Evolutionary conservation across 2,329 filamentous ascomycete species (phyloP), one percentile per base, ranked within the genome.

Genomic region (Ophiostoma triangulosporum): DNA sequence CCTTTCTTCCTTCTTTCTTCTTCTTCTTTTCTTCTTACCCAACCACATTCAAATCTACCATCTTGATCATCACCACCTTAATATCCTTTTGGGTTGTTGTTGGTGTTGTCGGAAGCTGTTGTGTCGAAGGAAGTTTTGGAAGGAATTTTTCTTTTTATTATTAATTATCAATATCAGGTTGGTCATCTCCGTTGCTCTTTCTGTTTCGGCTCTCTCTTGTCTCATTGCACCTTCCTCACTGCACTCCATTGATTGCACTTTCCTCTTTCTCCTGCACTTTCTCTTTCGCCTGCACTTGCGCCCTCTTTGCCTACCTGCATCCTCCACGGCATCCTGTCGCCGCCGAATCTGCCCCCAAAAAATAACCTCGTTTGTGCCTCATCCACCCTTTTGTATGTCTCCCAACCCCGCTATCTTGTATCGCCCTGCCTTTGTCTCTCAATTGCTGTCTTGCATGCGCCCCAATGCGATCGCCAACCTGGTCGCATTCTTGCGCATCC

Each of bases 61-160:
- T 40, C 49, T 54, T 56, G 53, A 48, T 48, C 54, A 31, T 56
- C 57, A 56, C 55, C 50, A 36, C 46, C 48, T 49, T 52, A 43
- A 32, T 38, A 55, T 33, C 27, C 57, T 54, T 43, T 56, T 38
- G 57, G 57, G 58, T 57, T 57, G 60, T 61, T 58, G 60, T 58
- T 38, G 58, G 57, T 57, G 58, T 57, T 57, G 58, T 59, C 53
- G 59, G 58, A 59, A 58, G 60, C 58, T 57, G 58, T 58, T 55
- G 57, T 38, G 60, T 52, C 55, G 59, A 58, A 56, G 58, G 57
- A 55, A 57, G 45, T 52, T 56, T 56, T 49, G 51, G 35, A 57
- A 45, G 50, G 54, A 48, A 29, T 50, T 17, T 17, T 53, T 51
- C 33, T 29, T 43, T 24, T 33, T 56, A 51, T 40, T 52, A 24